phyloP scores from a whole-genome alignment of 2,329 filamentous ascomycete genomes.

The Dactylellina cionopaga region DNA sequence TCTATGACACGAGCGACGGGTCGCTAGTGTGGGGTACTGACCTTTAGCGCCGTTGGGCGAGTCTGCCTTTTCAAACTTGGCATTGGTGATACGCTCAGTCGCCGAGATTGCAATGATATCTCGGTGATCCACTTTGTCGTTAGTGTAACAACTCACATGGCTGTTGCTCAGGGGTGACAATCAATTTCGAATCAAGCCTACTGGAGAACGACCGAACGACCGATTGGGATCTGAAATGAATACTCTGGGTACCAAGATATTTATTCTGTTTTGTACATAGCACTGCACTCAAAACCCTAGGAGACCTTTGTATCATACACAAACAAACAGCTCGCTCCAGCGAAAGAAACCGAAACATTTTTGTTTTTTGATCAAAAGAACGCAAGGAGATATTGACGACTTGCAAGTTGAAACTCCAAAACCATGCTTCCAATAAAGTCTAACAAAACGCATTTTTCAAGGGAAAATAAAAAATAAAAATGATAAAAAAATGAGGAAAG shows the following conservation, averaged over 20 bases:
- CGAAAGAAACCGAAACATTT: slow-evolving; percentile 43
- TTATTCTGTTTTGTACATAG: slow-evolving; percentile 18
- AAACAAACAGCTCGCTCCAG: slow-evolving; percentile 44
- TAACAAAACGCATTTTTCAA: slow-evolving; percentile 36
- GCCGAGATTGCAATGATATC: slow-evolving; percentile 17
- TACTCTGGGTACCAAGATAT: not conserved
- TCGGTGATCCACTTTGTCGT: slow-evolving; percentile 37
- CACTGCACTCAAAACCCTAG: slow-evolving; percentile 2
- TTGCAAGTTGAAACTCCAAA: slow-evolving; percentile 50
- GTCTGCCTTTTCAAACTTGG: slow-evolving; percentile 18
- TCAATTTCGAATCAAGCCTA: slow-evolving; percentile 1
- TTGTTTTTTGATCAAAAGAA: slow-evolving; percentile 16
- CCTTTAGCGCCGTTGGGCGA: slow-evolving; percentile 31
- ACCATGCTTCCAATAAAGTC: slow-evolving; percentile 46
- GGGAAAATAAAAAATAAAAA: not conserved
- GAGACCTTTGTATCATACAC: slow-evolving; percentile 46
- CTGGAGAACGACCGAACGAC: not conserved
- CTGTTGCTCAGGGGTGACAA: slow-evolving; percentile 13
- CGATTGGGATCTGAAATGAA: not conserved
- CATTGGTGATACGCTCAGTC: slow-evolving; percentile 25
- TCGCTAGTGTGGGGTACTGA: slow-evolving; percentile 43
- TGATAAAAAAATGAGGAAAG: not conserved
- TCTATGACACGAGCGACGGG: slow-evolving; percentile 31
- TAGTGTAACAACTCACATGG: slow-evolving; percentile 27
- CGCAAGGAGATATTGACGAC: slow-evolving; percentile 11